Base-by-base conservation (phyloP, 2,329 filamentous ascomycete genomes). In the Myrmaecium sp. region DNA sequence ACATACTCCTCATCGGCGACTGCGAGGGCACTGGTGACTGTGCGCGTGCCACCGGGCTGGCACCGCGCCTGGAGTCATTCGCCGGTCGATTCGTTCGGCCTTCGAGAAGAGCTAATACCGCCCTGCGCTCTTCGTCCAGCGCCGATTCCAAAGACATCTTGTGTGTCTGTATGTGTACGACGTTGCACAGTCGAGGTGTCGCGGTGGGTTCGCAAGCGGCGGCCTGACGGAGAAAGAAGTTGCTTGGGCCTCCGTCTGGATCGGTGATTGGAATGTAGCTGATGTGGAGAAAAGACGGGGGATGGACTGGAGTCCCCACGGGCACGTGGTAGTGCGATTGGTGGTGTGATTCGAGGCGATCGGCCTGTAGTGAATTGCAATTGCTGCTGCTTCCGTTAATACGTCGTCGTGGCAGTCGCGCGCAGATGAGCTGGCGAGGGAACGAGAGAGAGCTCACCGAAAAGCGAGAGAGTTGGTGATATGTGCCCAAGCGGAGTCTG, bases 101-200 rank as follows among this genome's bases (percentile, higher is more conserved):
- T 47, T 77, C 72, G 21, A 82, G 58, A 33, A 81, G 57, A 25
- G 70, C 71, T 37, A 82, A 58, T 20, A 83, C 72, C 52, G 81
- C 76, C 35, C 64, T 62, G 34, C 76, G 67, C 59, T 86, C 79
- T 57, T 82, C 74, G 45, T 83, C 78, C 35, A 83, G 61, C 37
- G 74, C 69, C 25, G 74, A 68, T 54, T 82, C 78, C 43, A 84
- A 68, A 43, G 76, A 82, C 74, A 81, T 81, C 12, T 28, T 38
- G 26, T 35, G 19, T 16, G 24, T 17, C 17, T 17, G 21, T 17
- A 18, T 17, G 5, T 13, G 14, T n/a, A 17, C 18, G 14, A 13
- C n/a, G 12, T 14, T 19, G 17, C 22, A 16, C n/a, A 23, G 17
- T 17, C 21, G 6, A n/a, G 18, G 20, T n/a, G 16, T 18, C 17